Evolutionary conservation across 2,329 filamentous ascomycete species (phyloP), one percentile per base, ranked within the genome.

Genomic region (Arthrobotrys musiformis): DNA sequence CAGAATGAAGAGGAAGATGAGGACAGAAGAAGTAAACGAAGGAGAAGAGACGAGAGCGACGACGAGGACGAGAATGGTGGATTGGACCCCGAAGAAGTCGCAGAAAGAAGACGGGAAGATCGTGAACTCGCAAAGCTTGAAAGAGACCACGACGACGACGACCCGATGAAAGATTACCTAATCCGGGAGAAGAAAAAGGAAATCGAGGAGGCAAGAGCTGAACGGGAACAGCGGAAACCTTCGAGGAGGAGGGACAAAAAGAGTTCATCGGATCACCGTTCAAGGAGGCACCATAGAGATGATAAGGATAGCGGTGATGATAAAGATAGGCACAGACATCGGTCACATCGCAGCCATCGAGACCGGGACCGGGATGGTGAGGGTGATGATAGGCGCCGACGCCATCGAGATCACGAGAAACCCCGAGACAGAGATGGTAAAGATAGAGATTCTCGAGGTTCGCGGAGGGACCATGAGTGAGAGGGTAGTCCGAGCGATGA

Each of bases 141-240:
- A 63, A 85, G 88, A 66, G 90, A 94, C 15, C 91, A 96, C 79
- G 95, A 98, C 79, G 94, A 97, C 24, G 94, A 98, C 78, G 95
- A 99, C 83, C 95, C 95, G 0, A 99, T 99, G 95, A 97, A 97
- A 84, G 90, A 89, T 40, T 97, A 92, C 81, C 83, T 98, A 79
- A 90, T 97, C 62, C 89, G 94, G 79, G 92, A 97, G 84, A 97
- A 98, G 87, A 93, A 92, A 84, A 93, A 93, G 82, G 93, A 97
- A 82, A 88, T 97, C 11, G 89, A 91, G 67, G 88, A 88, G 73
- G 94, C 93, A 2, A 85, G 86, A 70, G 85, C 87, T 13, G 87
- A 85, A 80, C 86, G 84, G 79, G 84, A 86, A 74, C 83, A 84
- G 66, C 87, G 84, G 81, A 85, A 85, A 78, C 40, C 42, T 78